A percentile compares a stretch with the other conserved stretches of the same genome.
These are phyloP conservation scores for Trametes cinnabarina DNA, from an alignment of 768 basidiomycete species.

Conservation along the genomic window DNA sequence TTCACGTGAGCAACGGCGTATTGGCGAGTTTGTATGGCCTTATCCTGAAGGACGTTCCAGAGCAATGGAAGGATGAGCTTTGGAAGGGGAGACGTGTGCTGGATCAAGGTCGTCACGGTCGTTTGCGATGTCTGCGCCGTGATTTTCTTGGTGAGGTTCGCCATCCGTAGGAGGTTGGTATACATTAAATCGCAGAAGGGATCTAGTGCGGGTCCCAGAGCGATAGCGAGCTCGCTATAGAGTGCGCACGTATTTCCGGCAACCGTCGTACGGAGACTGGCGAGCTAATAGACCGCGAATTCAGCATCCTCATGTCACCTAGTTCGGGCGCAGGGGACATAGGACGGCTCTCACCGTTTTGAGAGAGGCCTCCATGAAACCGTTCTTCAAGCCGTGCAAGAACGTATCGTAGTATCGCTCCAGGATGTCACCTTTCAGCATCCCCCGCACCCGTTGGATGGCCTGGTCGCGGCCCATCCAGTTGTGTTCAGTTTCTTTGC, in stretches of 20 bases:
- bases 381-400: constrained; percentile 67
- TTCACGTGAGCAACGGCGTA: constrained; percentile 70
- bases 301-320: constrained; percentile 1
- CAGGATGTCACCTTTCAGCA: constrained; percentile 86
- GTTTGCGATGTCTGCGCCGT: constrained; percentile 83
- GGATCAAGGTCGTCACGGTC: constrained; percentile 64
- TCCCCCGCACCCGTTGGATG: constrained; percentile 77
- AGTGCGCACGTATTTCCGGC: constrained; percentile 74
- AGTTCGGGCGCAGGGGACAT: constrained; percentile 7
- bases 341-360: constrained; percentile 64
- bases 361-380: constrained; percentile 76
- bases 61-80: constrained; percentile 67
- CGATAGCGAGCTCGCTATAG: constrained; percentile 67
- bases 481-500: constrained; percentile 97
- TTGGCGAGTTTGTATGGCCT: constrained; percentile 71
- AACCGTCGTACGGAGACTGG: constrained; percentile 89
- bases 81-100: constrained; percentile 67
- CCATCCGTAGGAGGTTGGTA: constrained; percentile 79
- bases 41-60: constrained; percentile 71
- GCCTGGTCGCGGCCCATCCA: constrained; percentile 83
- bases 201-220: constrained; percentile 70
- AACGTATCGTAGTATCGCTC: constrained; percentile 73
- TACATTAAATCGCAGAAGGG: constrained; percentile 76
- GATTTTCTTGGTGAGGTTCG: constrained; percentile 90
- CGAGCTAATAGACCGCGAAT: constrained; percentile 49